Base-by-base conservation (phyloP, 2,329 filamentous ascomycete species). In the Aureobasidium musti region DNA sequence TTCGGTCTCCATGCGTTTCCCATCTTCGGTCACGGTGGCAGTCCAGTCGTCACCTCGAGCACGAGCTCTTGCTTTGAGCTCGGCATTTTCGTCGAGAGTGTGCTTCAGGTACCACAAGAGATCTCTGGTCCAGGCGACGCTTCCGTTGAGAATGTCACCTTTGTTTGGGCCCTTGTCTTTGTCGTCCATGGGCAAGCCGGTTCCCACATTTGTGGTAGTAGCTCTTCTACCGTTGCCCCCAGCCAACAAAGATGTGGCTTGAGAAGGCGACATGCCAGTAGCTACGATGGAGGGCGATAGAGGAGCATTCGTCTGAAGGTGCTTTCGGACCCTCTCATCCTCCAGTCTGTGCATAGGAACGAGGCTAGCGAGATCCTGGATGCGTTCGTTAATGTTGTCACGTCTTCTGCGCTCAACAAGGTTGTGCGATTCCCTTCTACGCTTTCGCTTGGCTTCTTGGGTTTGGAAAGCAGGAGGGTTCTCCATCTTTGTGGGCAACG, bases 121-220 rank as follows among this genome's bases (percentile, higher is more conserved):
- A 79, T 99, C 95, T 69, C 94, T 88, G 68, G 92, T 97, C 95
- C 95, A 99, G 79, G 92, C 92, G 64, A 98, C 95, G 39, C 94
- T 91, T 35, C 95, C 94, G 74, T 98, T 98, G 73, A 99, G 88
- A 68, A 99, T 98, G 73, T 99, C 95, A 57, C 95, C 95, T 81
- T 99, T 99, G 83, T 98, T 98, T 6, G 95, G 95, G 0, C 95
- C 95, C 76, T 98, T 98, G 80, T 99, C 95, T 77, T 98, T 98
- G 72, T 98, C 95, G 73, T 99, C 95, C 41, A 96, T 86, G 0
- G 95, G 94, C 35, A 98, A 84, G 17, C 93, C 92, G 70, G 94
- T 94, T 73, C 97, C 97, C 75, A 91, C 96, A 43, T 89, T 87
- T 37, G 89, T 87, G 37, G 70, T 69, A 11, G 73, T 72, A 35